Evolutionary conservation across 1,284 basidiomycete genomes (phyloP), one percentile per base, ranked within the genome.

Genomic region (Puccinia novopanici): DNA sequence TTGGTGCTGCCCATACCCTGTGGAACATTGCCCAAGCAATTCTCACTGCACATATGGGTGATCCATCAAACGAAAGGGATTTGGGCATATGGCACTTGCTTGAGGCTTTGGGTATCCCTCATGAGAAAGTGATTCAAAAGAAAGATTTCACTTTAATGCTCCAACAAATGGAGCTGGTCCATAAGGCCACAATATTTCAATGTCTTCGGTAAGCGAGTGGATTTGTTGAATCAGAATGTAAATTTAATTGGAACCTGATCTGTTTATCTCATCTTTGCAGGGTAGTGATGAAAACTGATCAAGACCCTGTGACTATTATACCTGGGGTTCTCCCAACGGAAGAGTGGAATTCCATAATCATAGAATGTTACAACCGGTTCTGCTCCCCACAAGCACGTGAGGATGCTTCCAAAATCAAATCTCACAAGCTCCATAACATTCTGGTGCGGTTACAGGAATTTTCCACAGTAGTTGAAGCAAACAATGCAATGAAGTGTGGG

Each of bases 91-190:
- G 59, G 54, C 73, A 61, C n/a, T 57, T n/a, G 17, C 54, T 45
- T 19, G 42, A 37, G 30, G 59, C 9, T 27, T 42, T 61, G 24
- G 73, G 55, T 1, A 57, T 75, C 17, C 40, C 45, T 40, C 52
- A 57, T n/a, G 45, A 75, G 27, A 61, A 75, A 42, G 73, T 45
- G 12, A n/a, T 75, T 24, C 54, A 59, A n/a, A n/a, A n/a, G n/a
- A n/a, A n/a, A n/a, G n/a, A n/a, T n/a, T n/a, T n/a, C n/a, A n/a
- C n/a, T n/a, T 22, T 57, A 15, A 57, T 75, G 54, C 13, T 59
- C 22, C 40, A 57, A 27, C 54, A 59, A 22, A 55, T 55, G 37
- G 24, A 37, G 45, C 37, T 27, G 37, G 57, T 75, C 13, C 45
- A 42, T 42, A 10, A 27, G 37, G 55, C 57, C 9, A 75, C 37